Evolutionary conservation across 2,329 filamentous ascomycete species (phyloP).

Genomic region (Venturiaceae sp.): DNA sequence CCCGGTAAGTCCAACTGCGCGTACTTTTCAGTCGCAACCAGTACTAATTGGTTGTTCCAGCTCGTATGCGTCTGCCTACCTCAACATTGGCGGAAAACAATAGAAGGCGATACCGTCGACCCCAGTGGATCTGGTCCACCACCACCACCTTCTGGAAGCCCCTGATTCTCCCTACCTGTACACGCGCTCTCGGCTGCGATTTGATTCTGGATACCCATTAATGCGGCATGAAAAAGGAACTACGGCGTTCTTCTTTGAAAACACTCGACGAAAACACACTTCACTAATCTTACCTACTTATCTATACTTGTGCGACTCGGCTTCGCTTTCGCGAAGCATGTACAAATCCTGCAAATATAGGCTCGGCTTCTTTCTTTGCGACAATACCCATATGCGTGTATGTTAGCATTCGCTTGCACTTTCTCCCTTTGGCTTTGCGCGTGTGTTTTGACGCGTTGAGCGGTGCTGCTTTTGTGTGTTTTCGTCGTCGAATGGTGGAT

Average conservation of each 20-base stretch:
- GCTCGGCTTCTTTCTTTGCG: not conserved
- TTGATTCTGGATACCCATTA: slow-evolving; percentile 5
- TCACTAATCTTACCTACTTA: not conserved
- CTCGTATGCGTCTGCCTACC: slow-evolving; percentile 92
- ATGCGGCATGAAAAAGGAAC: slow-evolving; percentile 3
- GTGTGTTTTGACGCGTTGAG: not conserved
- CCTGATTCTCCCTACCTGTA: not conserved
- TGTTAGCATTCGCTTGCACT: not conserved
- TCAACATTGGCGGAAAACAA: slow-evolving; percentile 93
- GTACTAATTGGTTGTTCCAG: slow-evolving; percentile 8
- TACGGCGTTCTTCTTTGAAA: not conserved
- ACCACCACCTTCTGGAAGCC: slow-evolving; percentile 1
- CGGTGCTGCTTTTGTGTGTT: not conserved
- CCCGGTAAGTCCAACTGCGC: slow-evolving; percentile 38
- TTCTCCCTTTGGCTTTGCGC: not conserved
- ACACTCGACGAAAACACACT: not conserved
- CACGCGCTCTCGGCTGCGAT: not conserved
- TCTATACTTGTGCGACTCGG: not conserved
- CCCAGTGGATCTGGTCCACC: not conserved
- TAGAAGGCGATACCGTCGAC: slow-evolving; percentile 64
- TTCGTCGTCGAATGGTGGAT: not conserved
- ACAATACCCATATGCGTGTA: not conserved
- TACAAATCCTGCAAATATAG: not conserved
- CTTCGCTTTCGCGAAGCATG: not conserved
- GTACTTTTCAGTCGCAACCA: not conserved